A percentile compares a stretch with the other conserved stretches of the same genome.
phyloP scores from a whole-genome alignment of 345 rosid species.

The Salix dunnii region DNA sequence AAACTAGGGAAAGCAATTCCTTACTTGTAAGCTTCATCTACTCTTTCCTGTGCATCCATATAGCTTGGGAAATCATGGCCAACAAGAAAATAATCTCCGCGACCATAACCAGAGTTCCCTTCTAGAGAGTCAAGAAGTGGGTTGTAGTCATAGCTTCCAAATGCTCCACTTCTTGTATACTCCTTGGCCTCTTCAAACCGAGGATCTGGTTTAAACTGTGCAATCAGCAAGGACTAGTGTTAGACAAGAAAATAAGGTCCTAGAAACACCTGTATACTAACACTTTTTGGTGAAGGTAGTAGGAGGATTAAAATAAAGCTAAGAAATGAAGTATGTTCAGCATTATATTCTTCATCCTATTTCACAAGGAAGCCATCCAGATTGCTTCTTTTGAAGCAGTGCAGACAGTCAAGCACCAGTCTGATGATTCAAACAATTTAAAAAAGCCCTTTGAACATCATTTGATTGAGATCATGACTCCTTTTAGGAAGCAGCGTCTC shows the following conservation, averaged over 20 bases:
- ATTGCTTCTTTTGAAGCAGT: background rate
- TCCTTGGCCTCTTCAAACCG: slow-evolving; percentile 94
- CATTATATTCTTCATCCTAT: too few species aligned
- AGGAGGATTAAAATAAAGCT: background rate
- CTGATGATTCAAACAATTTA: background rate
- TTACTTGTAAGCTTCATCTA: slow-evolving; percentile 90
- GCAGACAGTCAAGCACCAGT: background rate
- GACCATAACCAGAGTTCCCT: slow-evolving; percentile 88
- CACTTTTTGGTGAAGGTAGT: background rate
- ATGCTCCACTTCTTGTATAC: slow-evolving; percentile 77
- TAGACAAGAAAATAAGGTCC: slow-evolving; percentile 6
- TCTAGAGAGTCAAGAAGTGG: slow-evolving; percentile 92
- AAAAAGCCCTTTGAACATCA: background rate
- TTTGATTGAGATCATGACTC: background rate
- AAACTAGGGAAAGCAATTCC: slow-evolving; percentile 10
- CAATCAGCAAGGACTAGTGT: background rate
- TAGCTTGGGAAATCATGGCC: slow-evolving; percentile 86
- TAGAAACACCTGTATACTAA: too few species aligned
- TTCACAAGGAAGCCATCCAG: background rate
- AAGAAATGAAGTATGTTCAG: background rate
- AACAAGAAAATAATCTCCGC: slow-evolving; percentile 92
- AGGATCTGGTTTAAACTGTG: slow-evolving; percentile 90
- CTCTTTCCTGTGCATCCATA: slow-evolving; percentile 78
- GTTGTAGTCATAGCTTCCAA: slow-evolving; percentile 83
- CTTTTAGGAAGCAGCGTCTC: background rate